Base-by-base conservation (phyloP, 306 rosid genomes). In the Trifolium dubium region DNA sequence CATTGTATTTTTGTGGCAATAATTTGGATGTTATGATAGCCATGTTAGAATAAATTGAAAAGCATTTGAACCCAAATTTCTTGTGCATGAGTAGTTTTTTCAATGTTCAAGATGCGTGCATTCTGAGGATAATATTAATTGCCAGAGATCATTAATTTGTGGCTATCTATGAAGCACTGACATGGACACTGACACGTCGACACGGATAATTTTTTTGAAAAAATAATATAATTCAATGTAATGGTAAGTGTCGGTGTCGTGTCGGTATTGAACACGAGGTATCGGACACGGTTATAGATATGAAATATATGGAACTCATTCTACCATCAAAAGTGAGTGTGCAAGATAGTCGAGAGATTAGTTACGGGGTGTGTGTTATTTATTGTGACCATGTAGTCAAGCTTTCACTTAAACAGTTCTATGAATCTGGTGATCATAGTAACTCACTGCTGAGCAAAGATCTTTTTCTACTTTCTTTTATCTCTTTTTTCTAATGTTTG, bases 41-140 rank as follows among this genome's bases (percentile, higher is more conserved):
- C 46, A 61, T 80, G 70, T 62, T 65, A 65, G 54, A 84, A 80
- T 84, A 83, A 75, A 69, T 70, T 17, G 46, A 74, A 62, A 55
- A 58, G 15, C 66, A 47, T 70, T 43, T 68, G 75, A 79, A 74
- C 67, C 60, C 69, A 35, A 43, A 73, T 55, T 47, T 13, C 75
- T 69, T 78, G 80, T 71, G 80, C 69, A 32, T 78, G 47, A n/a
- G 15, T 43, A 46, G 40, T 47, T 49, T 65, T 55, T 64, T 72
- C 32, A 63, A 72, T 28, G 4, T 63, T 54, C 11, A 43, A 78
- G 51, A 53, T 68, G 19, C 54, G 49, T 4, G 4, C 58, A 13
- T 47, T 63, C 41, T 75, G 69, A 69, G 41, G 58, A 61, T 37
- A 37, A 67, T 39, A 32, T 14, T 58, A 54, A 39, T 66, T 49